Evolutionary conservation across 148 eudicot genomes (phyloP), one percentile per base, ranked within the genome.

Genomic region (Camellia sinensis): DNA sequence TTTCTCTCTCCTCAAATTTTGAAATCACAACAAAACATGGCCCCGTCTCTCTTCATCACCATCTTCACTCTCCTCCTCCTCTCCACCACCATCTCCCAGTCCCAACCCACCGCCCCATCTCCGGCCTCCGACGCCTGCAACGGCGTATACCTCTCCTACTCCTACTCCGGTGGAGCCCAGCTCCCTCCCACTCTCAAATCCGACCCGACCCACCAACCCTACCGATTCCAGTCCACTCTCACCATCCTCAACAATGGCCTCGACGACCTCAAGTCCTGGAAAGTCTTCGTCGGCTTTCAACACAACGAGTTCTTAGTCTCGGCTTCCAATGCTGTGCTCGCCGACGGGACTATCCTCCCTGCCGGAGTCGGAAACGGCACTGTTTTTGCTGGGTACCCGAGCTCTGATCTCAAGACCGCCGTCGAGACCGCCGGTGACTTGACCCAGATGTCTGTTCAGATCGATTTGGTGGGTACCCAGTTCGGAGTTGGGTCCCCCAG

Each of bases 271-370:
- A 90, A 92, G 56, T 83, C 88, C 0, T 90, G 95, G 94, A 29
- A 62, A 41, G 91, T 83, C 0, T 89, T 81, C 46, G 80, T 93
- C 22, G 95, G 90, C 5, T 93, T 91, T 45, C 86, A 85, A 43
- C 87, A 93, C 73, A 73, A 80, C 5, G 97, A 93, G 83, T 46
- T 76, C 3, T 54, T 93, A 56, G 94, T 90, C 0, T 89, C 94
- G 0, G 88, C 89, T 0, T 66, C 80, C 0, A 81, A 83, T 8
- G 97, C 88, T 0, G 86, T 91, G 9, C 67, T 91, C 0, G 82
- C 83, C 2, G 91, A 91, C n/a, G 97, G 95, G 56, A 48, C 81
- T 0, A 67, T 57, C 17, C 45, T 91, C 0, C 97, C 98, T 0
- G 91, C 81, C 0, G 0, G 19, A 0, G 95, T 93, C 0, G 91